Conservation (phyloP, 768 basidiomycete species). For the Trametes gibbosa region DNA sequence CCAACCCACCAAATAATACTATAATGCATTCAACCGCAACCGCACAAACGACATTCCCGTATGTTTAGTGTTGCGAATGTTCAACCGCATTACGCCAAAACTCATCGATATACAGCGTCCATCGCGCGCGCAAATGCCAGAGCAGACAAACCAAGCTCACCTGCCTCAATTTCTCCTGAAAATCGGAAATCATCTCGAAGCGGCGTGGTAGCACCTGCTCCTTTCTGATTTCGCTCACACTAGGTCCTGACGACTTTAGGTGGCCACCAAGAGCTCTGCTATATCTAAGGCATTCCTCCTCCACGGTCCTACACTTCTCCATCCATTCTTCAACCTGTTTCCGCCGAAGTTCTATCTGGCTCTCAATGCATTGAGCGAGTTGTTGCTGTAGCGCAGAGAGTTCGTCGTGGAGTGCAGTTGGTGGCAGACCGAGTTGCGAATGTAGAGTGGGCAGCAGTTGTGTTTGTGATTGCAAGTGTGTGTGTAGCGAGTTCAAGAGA, state of each 20-base stretch:
- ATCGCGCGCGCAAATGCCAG: neutral
- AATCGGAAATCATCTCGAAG: conserved; percentile 62
- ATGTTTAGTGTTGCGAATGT: too few species aligned
- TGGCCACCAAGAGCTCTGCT: conserved; percentile 69
- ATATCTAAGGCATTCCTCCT: conserved; percentile 64
- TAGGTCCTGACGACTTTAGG: conserved; percentile 61
- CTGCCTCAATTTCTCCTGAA: conserved; percentile 79
- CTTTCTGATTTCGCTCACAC: conserved; percentile 67
- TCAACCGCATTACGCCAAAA: too few species aligned
- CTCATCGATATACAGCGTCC: neutral
- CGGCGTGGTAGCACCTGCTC: conserved; percentile 71
- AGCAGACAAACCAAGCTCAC: conserved; percentile 37
- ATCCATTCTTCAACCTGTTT: conserved; percentile 79
- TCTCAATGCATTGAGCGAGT: conserved; percentile 73
- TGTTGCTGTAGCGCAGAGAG: conserved; percentile 69
- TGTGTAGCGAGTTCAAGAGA: conserved; percentile 73
- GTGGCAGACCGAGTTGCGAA: conserved; percentile 78
- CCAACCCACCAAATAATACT: too few species aligned
- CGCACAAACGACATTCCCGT: neutral
- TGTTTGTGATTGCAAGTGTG: conserved; percentile 77
- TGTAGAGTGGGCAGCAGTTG: conserved; percentile 81
- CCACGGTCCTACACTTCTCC: conserved; percentile 57
- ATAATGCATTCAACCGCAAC: too few species aligned
- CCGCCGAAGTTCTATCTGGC: conserved; percentile 63
- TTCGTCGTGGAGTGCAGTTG: conserved; percentile 79